A percentile compares a stretch with the other conserved stretches of the same genome.
Conservation (phyloP, 169 alveolate genomes). For the Eimeria falciformis region DNA sequence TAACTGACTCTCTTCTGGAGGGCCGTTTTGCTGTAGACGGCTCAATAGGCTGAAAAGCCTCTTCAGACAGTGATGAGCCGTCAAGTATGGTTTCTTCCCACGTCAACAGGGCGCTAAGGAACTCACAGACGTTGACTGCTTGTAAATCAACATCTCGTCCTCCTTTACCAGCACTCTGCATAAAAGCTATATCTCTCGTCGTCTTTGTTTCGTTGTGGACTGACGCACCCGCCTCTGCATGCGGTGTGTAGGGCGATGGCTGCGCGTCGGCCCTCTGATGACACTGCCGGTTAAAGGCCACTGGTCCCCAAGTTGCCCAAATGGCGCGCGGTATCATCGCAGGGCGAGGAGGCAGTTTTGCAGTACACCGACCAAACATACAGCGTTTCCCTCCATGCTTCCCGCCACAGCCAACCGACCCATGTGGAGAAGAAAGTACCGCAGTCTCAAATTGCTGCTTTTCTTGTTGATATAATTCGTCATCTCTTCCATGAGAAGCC, state of each 20-base stretch:
- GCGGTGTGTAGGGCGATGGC: no score
- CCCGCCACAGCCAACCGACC: no score
- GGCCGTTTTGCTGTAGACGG: not conserved
- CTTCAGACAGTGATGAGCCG: no score
- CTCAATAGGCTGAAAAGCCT: no score
- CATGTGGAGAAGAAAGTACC: no score
- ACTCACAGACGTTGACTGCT: not conserved
- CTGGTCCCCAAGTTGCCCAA: conserved; percentile 65
- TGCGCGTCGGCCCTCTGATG: not conserved
- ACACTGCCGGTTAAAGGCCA: not conserved
- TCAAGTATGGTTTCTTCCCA: no score
- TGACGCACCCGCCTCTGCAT: not conserved
- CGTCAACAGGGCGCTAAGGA: conserved; percentile 22
- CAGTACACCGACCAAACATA: no score
- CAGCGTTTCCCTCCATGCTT: no score
- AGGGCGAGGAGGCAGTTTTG: conserved; percentile 40
- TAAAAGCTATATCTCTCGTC: not conserved
- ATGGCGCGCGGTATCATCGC: conserved; percentile 66
- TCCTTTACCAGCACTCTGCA: not conserved
- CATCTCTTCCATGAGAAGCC: conserved; percentile 19
- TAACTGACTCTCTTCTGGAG: not conserved
- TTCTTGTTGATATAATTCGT: no score
- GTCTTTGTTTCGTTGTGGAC: not conserved
- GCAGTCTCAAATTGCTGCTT: no score
- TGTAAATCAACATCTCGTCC: not conserved